Base-by-base conservation (phyloP, 352 stramenopile species). In the Phytophthora lateralis region DNA sequence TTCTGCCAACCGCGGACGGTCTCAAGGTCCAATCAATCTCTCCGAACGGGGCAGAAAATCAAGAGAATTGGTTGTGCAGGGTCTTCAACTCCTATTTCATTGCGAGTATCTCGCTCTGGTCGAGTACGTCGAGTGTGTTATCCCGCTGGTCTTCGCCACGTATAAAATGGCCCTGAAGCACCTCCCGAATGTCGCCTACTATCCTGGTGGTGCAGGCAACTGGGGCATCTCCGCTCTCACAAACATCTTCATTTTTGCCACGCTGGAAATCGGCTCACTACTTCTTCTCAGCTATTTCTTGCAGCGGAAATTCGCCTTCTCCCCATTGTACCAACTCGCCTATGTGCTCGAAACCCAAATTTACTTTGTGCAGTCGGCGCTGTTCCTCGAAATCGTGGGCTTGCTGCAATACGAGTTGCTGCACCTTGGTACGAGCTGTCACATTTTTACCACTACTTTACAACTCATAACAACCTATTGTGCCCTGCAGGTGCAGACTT, bases 91-190 rank as follows among this genome's bases (percentile, higher is more conserved):
- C n/a, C 43, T 82, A 0, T 82, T 75, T 50, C 60, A 60, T 21
- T 73, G 65, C 27, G 73, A 79, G 54, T 72, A 70, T 34, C 58
- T 78, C 10, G 34, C 62, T 3, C 46, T 82, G 0, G 58, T 67
- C 20, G 69, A 82, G 41, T 82, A 82, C 53, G 55, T 82, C 27
- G 69, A 77, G 52, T 75, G 66, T n/a, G 43, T 79, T 18, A 55
- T 79, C 15, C 73, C 73, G 5, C 49, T 70, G 8, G 41, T 76
- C 1, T 82, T 73, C 35, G 65, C 53, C 4, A n/a, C 60, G 10
- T 78, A 76, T 52, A 66, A 74, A 30, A 44, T 65, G 14, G 43
- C 70, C 39, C 48, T 84, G 4, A 59, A 61, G 27, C 24, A 75
- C 14, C 41, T 84, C 8, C 72, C 75, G 9, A 75, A 75, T 27